These are phyloP conservation scores for Plectranthus barbatus DNA, from an alignment of 257 asterid species.

Conservation along the genomic window DNA sequence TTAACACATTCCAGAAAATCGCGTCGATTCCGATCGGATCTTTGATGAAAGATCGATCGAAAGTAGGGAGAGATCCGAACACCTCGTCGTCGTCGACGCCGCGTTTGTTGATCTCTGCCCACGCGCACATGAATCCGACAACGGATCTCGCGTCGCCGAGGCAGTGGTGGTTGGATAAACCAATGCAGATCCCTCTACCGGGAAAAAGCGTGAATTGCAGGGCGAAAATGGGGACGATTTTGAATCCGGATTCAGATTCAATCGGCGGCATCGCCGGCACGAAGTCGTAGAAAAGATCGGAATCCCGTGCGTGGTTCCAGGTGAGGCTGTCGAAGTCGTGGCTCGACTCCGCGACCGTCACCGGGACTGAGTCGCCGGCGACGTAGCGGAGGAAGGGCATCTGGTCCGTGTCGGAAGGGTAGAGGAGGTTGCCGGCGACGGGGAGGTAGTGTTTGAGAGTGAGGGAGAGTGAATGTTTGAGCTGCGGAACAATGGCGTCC, in stretches of 20 bases:
- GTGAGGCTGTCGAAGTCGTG: slow-evolving; percentile 17
- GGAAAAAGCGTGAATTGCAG: slow-evolving; percentile 44
- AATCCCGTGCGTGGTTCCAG: slow-evolving; percentile 20
- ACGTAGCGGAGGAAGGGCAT: neutral
- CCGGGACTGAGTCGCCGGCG: neutral
- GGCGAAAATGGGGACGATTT: slow-evolving; percentile 20
- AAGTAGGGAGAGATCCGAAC: slow-evolving; percentile 11
- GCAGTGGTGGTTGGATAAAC: too few relatives aligned
- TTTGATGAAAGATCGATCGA: slow-evolving; percentile 3
- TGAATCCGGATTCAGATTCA: neutral
- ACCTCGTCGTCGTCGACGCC: neutral
- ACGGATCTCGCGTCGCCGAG: too few relatives aligned
- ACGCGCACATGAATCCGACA: slow-evolving; percentile 23
- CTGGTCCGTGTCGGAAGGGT: neutral
- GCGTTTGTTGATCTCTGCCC: slow-evolving; percentile 28
- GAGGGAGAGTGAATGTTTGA: slow-evolving; percentile 31
- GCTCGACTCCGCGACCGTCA: slow-evolving; percentile 16
- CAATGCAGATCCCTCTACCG: slow-evolving; percentile 14
- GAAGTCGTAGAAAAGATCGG: slow-evolving; percentile 26
- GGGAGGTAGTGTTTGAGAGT: slow-evolving; percentile 44
- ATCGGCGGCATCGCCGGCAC: slow-evolving; percentile 25
- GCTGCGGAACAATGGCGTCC: slow-evolving; percentile 3
- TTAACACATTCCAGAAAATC: neutral
- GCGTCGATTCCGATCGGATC: neutral
- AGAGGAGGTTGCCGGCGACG: slow-evolving; percentile 16